phyloP scores from a whole-genome alignment of 768 basidiomycete species.

The Scleroderma bovista region DNA sequence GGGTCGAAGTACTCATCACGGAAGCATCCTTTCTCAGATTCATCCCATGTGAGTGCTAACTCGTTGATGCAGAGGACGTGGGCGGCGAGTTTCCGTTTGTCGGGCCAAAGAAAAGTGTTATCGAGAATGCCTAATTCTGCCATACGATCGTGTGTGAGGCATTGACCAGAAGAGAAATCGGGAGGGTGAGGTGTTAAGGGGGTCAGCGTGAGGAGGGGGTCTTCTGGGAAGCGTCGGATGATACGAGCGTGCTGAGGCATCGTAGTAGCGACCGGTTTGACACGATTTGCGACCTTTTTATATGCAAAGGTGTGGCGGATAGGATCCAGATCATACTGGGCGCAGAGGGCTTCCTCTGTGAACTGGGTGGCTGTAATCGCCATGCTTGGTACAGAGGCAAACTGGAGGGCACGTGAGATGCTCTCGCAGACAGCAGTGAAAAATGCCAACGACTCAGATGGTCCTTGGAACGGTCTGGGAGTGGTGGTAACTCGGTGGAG shows the following conservation, averaged over 20 bases:
- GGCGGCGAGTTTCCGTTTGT: not conserved
- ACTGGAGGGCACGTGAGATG: not conserved
- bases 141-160: not conserved
- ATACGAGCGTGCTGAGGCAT: too few relatives aligned
- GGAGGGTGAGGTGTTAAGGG: not conserved
- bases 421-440: not conserved
- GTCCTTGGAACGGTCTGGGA: not conserved
- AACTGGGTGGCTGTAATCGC: too few relatives aligned
- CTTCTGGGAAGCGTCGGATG: too few relatives aligned
- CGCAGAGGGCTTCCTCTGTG: too few relatives aligned
- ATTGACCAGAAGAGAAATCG: not conserved
- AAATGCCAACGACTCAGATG: not conserved
- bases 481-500: not conserved
- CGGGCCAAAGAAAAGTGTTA: not conserved
- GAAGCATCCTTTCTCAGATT: conserved; percentile 30
- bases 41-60: conserved; percentile 6
- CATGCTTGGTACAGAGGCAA: too few relatives aligned
- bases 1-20: conserved; percentile 27
- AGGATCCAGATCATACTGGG: not conserved
- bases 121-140: not conserved
- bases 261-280: too few relatives aligned
- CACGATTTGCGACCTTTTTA: not conserved
- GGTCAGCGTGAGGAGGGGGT: not conserved
- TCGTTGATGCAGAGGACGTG: not conserved
- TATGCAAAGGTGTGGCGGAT: not conserved